Evolutionary conservation across 192 early-diverging fungal genomes (phyloP).

Genomic region (Geranomyces variabilis): DNA sequence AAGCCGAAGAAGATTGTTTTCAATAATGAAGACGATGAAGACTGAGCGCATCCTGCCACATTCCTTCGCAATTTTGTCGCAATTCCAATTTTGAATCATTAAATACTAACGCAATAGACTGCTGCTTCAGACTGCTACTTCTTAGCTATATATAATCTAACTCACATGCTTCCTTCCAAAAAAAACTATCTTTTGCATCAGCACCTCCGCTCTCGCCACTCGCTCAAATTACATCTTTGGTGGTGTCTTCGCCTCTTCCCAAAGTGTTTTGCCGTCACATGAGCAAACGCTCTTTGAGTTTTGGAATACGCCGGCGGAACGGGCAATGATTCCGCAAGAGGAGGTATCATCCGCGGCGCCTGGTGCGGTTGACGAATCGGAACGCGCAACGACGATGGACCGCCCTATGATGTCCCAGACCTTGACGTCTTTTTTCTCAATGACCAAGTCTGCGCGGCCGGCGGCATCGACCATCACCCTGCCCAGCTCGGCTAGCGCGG

Average conservation of each 20-base stretch:
- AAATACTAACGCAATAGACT: too few relatives aligned
- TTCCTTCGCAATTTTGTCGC: too few relatives aligned
- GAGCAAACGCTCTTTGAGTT: conserved; percentile 87
- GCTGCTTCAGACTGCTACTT: too few relatives aligned
- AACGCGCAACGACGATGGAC: conserved; percentile 64
- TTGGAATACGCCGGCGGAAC: conserved; percentile 88
- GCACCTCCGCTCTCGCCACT: too few relatives aligned
- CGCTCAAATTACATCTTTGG: background rate
- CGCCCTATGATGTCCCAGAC: conserved; percentile 92
- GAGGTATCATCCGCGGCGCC: conserved; percentile 51
- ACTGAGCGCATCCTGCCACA: background rate
- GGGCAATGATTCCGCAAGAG: conserved; percentile 78
- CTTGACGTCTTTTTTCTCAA: conserved; percentile 73
- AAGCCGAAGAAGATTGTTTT: conserved; percentile 45
- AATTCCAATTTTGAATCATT: too few relatives aligned
- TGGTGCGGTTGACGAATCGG: conserved; percentile 61
- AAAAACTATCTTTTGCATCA: too few relatives aligned
- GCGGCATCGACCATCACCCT: conserved; percentile 25
- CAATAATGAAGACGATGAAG: conserved; percentile 33
- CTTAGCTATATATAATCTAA: too few relatives aligned
- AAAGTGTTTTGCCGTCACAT: conserved; percentile 84
- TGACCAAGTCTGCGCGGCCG: conserved; percentile 47
- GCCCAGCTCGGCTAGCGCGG: conserved; percentile 50
- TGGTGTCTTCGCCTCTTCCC: conserved; percentile 68
- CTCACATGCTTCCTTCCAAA: too few relatives aligned